Evolutionary conservation across 768 basidiomycete species (phyloP), one percentile per base, ranked within the genome.

Genomic region (Rhodotorula sphaerocarpa): DNA sequence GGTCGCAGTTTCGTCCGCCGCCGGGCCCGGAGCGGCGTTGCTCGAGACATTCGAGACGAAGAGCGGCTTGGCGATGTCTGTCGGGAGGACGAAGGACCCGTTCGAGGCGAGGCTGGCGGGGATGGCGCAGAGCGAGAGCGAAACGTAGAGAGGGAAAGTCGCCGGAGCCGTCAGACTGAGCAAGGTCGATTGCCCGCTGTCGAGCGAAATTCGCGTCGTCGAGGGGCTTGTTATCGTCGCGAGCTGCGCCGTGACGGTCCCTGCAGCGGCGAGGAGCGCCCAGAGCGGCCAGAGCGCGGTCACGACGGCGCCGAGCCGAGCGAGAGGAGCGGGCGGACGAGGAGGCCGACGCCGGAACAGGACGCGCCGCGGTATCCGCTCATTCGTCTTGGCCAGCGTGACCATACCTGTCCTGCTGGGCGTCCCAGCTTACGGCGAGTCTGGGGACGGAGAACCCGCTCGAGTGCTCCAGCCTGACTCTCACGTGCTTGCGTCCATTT

Each of bases 21-120:
- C 14, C 1, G 63, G 56, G 0, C 63, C 59, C 1, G 62, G 62
- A 3, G 31, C 1, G 9, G 44, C 18, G 3, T 21, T 9, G 20
- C 33, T 1, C 2, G 62, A 33, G 1, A 33, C 18, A 30, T 41
- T 68, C 9, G 67, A 68, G 48, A 65, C 43, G 59, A 46, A 68
- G 47, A 68, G 67, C 16, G 48, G 36, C 5, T 21, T 41, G 18
- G 36, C 21, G 48, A 68, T 52, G 15, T 21, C n/a, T 14, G 43
- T 4, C 0, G 62, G 57, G 43, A 68, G 59, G 53, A 23, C 2
- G 60, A 43, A 34, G 1, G 56, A 42, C 23, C 9, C 12, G 50
- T 16, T 10, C 11, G 3, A 0, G 0, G 52, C 7, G 21, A 34
- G 34, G 33, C 20, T 3, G 3, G 59, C 15, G 3, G 34, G 18